Conservation (phyloP, 2,329 filamentous ascomycete genomes). For the Alternaria triticimaculans region DNA sequence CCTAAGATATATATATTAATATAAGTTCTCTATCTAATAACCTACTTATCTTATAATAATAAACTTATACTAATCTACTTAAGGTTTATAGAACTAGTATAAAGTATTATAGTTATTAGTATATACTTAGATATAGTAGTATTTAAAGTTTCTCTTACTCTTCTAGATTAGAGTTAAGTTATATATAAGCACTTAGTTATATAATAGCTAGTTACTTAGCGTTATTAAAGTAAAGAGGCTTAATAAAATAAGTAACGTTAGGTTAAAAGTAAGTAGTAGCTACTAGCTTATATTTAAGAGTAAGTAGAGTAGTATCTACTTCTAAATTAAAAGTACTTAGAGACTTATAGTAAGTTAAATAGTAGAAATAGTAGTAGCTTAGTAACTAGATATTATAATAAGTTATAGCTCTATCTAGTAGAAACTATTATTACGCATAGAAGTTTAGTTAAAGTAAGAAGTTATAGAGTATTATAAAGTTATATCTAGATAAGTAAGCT, state of each 20-base stretch:
- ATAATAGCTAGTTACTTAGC: neutral
- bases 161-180: neutral
- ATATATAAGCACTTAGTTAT: neutral
- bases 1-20: neutral
- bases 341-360: neutral
- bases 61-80: neutral
- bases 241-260: neutral
- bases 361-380: neutral
- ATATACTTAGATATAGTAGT: neutral
- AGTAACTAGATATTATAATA: neutral
- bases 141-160: neutral
- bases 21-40: neutral
- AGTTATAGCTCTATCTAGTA: neutral
- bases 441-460: neutral
- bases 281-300: neutral
- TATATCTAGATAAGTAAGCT: too few relatives aligned
- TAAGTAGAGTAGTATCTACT: neutral
- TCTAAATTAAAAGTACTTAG: neutral
- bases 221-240: neutral
- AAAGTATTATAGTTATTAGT: neutral
- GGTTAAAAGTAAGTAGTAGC: neutral
- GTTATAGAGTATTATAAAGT: too few relatives aligned
- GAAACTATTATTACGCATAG: too few relatives aligned
- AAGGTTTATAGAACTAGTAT: neutral
- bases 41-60: neutral